Evolutionary conservation across 176 grass and related monocot species (phyloP).

Genomic region (Musa itinerans): DNA sequence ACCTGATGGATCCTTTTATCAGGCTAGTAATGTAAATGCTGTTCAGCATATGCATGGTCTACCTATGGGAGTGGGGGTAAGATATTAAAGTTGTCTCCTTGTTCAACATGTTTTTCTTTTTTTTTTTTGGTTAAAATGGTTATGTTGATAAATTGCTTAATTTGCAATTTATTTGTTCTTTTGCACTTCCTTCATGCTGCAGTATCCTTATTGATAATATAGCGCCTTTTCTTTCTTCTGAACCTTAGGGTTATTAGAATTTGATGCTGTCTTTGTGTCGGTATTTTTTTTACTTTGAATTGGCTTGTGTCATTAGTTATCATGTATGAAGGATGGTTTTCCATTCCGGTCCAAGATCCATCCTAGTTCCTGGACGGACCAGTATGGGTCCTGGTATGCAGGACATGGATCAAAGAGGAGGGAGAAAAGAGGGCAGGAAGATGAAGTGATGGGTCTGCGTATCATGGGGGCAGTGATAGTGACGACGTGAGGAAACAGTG

Average conservation of each 20-base stretch:
- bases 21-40: conserved; percentile 41
- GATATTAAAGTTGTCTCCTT: conserved; percentile 10
- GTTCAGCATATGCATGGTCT: conserved; percentile 39
- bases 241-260: background rate
- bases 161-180: conserved; percentile 15
- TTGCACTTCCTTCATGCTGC: background rate
- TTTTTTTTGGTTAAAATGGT: background rate
- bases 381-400: too few relatives aligned
- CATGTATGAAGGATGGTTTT: background rate
- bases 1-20: conserved; percentile 57
- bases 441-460: too few relatives aligned
- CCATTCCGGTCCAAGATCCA: too few relatives aligned
- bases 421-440: too few relatives aligned
- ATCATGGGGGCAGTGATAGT: too few relatives aligned
- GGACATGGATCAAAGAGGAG: too few relatives aligned
- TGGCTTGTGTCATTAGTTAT: background rate
- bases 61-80: conserved; percentile 54
- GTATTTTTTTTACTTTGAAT: background rate
- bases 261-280: background rate
- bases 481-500: too few relatives aligned
- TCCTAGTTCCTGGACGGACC: too few relatives aligned
- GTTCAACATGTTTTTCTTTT: too few relatives aligned
- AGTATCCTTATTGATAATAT: background rate
- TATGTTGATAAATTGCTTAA: background rate
- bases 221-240: too few relatives aligned